These are phyloP conservation scores for Pseudoturritis turrita DNA, from an alignment of 345 rosid species.

Conservation along the genomic window DNA sequence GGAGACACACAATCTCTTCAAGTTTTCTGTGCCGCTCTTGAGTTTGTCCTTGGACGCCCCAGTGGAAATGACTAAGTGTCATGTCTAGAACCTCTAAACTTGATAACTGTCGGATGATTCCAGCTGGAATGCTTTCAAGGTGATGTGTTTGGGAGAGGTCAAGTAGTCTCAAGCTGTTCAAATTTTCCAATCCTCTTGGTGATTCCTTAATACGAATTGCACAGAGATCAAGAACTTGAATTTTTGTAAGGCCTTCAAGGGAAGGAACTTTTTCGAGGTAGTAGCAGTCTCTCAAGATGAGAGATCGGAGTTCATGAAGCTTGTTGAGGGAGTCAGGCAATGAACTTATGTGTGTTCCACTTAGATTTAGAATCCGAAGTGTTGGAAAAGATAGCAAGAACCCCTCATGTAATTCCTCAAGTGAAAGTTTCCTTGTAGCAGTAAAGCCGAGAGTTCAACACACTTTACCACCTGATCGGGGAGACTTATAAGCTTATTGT, in stretches of 20 bases:
- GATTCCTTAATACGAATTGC: constrained; percentile 31
- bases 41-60: constrained; percentile 24
- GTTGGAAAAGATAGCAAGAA: constrained; percentile 34
- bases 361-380: constrained; percentile 34
- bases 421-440: constrained; percentile 36
- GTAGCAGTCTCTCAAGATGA: constrained; percentile 34
- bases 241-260: constrained; percentile 28
- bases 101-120: constrained; percentile 27
- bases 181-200: constrained; percentile 32
- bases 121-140: constrained; percentile 33
- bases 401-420: constrained; percentile 14
- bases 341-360: constrained; percentile 30
- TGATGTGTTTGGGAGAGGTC: constrained; percentile 39
- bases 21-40: constrained; percentile 29
- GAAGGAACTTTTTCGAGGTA: constrained; percentile 34
- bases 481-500: constrained; percentile 26
- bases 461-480: constrained; percentile 22
- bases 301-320: constrained; percentile 30
- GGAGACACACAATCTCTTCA: constrained; percentile 24
- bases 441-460: constrained; percentile 26
- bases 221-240: constrained; percentile 41
- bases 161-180: constrained; percentile 29
- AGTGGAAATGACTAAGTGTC: constrained; percentile 38
- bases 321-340: constrained; percentile 33
- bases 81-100: constrained; percentile 42